Evolutionary conservation across 108 stramenopile species (phyloP).

Genomic region (Ochromonas danica): DNA sequence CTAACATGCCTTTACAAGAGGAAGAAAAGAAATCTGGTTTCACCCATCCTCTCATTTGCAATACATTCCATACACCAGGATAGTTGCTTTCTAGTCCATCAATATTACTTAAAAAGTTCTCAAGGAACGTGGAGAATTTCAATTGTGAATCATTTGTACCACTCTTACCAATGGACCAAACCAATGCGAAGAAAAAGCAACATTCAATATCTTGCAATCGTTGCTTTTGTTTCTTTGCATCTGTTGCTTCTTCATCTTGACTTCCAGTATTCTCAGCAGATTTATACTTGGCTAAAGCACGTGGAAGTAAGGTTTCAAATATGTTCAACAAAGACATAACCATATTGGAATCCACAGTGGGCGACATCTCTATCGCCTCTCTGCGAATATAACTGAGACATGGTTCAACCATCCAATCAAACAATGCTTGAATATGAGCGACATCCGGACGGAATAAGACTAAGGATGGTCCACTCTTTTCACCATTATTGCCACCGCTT

Average conservation of each 20-base stretch:
- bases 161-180: conserved; percentile 58
- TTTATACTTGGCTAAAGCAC: conserved; percentile 13
- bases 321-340: conserved; percentile 53
- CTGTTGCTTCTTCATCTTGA: conserved; percentile 26
- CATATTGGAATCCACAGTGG: conserved; percentile 62
- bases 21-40: conserved; percentile 42
- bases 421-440: conserved; percentile 39
- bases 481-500: too few species aligned
- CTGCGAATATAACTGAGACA: conserved; percentile 56
- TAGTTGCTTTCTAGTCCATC: conserved; percentile 29
- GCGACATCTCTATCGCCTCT: conserved; percentile 57
- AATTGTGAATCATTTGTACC: conserved; percentile 44
- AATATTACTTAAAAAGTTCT: conserved; percentile 29
- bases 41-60: conserved; percentile 50
- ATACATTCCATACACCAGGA: conserved; percentile 4
- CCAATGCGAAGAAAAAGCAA: conserved; percentile 56
- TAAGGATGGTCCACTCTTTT: neutral
- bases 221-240: conserved; percentile 24
- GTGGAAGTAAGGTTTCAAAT: conserved; percentile 50
- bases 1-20: conserved; percentile 25
- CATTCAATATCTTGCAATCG: conserved; percentile 50
- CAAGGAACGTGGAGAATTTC: conserved; percentile 40
- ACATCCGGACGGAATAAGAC: neutral
- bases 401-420: conserved; percentile 64
- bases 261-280: conserved; percentile 5